Evolutionary conservation across 2,329 filamentous ascomycete genomes (phyloP).

Genomic region (Paecilomyces sp.): DNA sequence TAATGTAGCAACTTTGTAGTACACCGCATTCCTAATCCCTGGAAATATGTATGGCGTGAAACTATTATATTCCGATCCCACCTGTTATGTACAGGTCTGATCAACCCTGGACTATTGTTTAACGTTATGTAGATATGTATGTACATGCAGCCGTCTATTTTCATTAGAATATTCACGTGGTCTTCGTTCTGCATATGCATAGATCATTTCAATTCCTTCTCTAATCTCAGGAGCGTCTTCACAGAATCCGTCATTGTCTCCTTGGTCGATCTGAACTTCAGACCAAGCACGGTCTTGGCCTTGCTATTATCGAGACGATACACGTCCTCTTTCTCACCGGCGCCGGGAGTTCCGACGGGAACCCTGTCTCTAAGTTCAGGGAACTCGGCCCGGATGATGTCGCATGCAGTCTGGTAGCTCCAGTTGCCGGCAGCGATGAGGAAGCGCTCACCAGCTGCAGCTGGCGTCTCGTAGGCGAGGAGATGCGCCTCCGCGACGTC

Average conservation of each 20-base stretch:
- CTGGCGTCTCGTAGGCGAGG: slow-evolving; percentile 29
- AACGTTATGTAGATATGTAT: too few relatives aligned
- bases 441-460: slow-evolving; percentile 32
- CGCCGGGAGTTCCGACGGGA: neutral
- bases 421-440: slow-evolving; percentile 30
- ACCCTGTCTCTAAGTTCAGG: slow-evolving; percentile 19
- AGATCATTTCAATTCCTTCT: neutral
- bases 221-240: neutral
- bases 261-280: neutral
- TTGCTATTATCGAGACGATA: neutral
- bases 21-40: too few relatives aligned
- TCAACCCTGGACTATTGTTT: too few relatives aligned
- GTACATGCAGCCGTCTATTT: too few relatives aligned
- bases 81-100: too few relatives aligned
- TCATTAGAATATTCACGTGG: too few relatives aligned
- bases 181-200: neutral
- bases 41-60: too few relatives aligned
- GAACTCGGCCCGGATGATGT: slow-evolving; percentile 28
- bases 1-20: too few relatives aligned
- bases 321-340: neutral
- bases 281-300: neutral
- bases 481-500: slow-evolving; percentile 36
- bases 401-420: slow-evolving; percentile 28
- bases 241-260: neutral
- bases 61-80: too few relatives aligned